Percentiles rank a stretch among this genome's conserved stretches.
Conservation (phyloP, 2,329 filamentous ascomycete species). For the Dichotomopilus funicola region DNA sequence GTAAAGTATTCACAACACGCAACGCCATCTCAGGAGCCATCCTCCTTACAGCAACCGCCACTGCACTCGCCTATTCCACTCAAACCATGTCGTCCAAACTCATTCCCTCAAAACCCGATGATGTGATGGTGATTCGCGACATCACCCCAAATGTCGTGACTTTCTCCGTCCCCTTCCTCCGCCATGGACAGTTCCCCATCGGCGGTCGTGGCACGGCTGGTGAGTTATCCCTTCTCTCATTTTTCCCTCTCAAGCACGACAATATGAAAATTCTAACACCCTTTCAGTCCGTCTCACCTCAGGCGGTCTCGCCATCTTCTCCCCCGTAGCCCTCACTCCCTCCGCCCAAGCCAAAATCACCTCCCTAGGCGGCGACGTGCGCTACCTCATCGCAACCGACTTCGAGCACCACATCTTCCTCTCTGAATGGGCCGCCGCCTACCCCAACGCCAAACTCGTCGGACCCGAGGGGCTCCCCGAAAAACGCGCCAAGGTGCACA, state of each 20-base stretch:
- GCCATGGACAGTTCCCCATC: slow-evolving; percentile 72
- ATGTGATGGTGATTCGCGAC: slow-evolving; percentile 85
- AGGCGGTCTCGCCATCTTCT: slow-evolving; percentile 81
- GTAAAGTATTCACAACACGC: neutral
- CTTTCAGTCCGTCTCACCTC: slow-evolving; percentile 65
- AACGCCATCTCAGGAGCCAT: neutral
- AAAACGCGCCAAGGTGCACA: slow-evolving; percentile 60
- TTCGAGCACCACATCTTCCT: slow-evolving; percentile 94
- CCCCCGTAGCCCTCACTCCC: slow-evolving; percentile 77
- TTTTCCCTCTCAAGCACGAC: neutral
- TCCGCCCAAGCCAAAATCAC: slow-evolving; percentile 59
- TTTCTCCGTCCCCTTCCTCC: slow-evolving; percentile 75
- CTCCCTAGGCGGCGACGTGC: slow-evolving; percentile 61
- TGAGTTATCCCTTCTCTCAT: slow-evolving; percentile 34
- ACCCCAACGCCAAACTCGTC: slow-evolving; percentile 71
- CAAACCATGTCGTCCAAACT: slow-evolving; percentile 54
- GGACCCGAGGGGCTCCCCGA: slow-evolving; percentile 77
- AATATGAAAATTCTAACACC: slow-evolving; percentile 5
- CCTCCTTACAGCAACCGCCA: neutral
- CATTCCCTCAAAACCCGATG: slow-evolving; percentile 63
- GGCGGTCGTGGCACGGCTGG: slow-evolving; percentile 83
- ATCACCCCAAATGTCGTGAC: slow-evolving; percentile 73
- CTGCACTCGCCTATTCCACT: slow-evolving; percentile 58
- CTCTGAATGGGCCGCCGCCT: slow-evolving; percentile 74
- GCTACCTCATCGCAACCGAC: slow-evolving; percentile 83